Evolutionary conservation across 2,329 filamentous ascomycete genomes (phyloP).

Genomic region (Chalaropsis ovoidea): DNA sequence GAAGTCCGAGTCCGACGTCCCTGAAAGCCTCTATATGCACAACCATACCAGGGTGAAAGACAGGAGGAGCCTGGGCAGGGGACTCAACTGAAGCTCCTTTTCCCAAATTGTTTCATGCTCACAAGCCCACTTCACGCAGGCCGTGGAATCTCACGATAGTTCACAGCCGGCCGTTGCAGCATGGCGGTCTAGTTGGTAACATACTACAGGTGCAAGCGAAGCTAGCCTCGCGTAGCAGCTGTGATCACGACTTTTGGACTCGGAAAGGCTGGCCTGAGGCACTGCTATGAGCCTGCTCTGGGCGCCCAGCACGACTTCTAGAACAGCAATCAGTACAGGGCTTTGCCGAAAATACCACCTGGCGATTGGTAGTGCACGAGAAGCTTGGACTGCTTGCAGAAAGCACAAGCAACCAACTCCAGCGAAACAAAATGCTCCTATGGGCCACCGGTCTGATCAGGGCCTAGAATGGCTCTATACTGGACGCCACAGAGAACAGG

Average conservation of each 20-base stretch:
- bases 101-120: neutral
- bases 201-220: neutral
- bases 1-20: conserved; percentile 7
- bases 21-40: conserved; percentile 2
- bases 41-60: neutral
- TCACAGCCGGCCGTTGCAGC: neutral
- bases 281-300: conserved; percentile 4
- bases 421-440: neutral
- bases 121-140: neutral
- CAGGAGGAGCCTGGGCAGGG: neutral
- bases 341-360: conserved; percentile 11
- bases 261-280: conserved; percentile 3
- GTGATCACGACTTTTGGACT: neutral
- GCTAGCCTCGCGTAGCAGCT: neutral
- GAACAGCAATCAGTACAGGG: conserved; percentile 7
- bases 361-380: neutral
- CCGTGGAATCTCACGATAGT: neutral
- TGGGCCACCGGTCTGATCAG: neutral
- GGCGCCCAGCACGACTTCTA: neutral
- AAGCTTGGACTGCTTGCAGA: conserved; percentile 12
- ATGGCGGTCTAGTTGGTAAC: neutral
- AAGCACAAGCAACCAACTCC: conserved; percentile 2
- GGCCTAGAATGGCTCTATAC: neutral
- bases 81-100: neutral
- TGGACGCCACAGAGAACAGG: neutral